Evolutionary conservation across 140 eudicot genomes (phyloP), one percentile per base, ranked within the genome.

Genomic region (Flaveria floridana): DNA sequence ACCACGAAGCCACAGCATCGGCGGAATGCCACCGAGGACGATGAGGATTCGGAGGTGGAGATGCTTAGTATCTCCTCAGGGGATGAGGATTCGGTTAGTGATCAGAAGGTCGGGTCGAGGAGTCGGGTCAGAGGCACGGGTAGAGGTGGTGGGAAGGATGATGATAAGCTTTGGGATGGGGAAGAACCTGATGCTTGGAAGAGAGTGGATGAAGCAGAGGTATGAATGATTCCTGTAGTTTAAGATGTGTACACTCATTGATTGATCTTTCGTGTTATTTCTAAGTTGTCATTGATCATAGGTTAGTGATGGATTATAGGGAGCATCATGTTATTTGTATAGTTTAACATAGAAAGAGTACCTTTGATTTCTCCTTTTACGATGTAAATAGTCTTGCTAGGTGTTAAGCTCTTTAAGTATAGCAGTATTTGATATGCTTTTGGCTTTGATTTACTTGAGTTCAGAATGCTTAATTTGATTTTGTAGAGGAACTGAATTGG

Each of bases 21-120:
- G 20, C 70, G 79, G 19, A 82, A 78, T 37, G 81, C 89, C 20
- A 76, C 84, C 67, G 96, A 90, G 62, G 95, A 86, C 0, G 98
- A 94, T 28, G 99, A 88, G 0, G 99, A 94, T 59, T 90, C 97
- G 19, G 98, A 93, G 72, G 89, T 93, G 41, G 98, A 93, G 86
- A 81, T 93, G 98, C 83, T 93, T 51, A 93, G 98, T 76, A 93
- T 93, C 3, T 90, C 97, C 3, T 93, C 98, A 1, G 98, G 98
- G 0, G 98, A 93, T 70, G 98, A 93, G 76, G 97, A 93, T 79
- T 75, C 82, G 51, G 76, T 82, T 23, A 73, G 30, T 63, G 95
- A 84, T 74, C 87, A 73, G 42, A 77, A 78, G 41, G 80, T 56
- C 18, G 82, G 74, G 56, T 58, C 83, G 16, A 84, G 77, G 77